A percentile compares a stretch with the other conserved stretches of the same genome.
Conservation (phyloP, 2,329 filamentous ascomycete genomes). For the Corinectria fuckeliana region DNA sequence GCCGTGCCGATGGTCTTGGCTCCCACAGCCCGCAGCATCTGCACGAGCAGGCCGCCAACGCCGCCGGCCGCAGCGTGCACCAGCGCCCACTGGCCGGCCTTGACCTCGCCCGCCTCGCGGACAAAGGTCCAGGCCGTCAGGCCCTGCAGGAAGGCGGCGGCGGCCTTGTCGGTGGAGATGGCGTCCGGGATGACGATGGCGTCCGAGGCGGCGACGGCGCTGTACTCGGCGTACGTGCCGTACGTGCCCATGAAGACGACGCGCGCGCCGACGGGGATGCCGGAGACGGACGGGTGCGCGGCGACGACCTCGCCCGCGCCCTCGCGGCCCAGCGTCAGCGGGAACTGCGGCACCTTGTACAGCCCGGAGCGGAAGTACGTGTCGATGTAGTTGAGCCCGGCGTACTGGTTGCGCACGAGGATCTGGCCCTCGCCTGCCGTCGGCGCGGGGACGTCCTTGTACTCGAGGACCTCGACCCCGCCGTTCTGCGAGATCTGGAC, state of each 20-base stretch:
- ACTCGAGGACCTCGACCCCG: slow-evolving; percentile 74
- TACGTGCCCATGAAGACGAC: slow-evolving; percentile 70
- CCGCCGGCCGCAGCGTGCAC: slow-evolving; percentile 88
- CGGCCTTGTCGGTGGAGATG: slow-evolving; percentile 66
- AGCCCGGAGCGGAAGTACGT: slow-evolving; percentile 88
- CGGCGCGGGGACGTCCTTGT: slow-evolving; percentile 74
- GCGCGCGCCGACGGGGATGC: slow-evolving; percentile 69
- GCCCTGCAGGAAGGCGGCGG: slow-evolving; percentile 78
- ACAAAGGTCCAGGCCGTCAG: slow-evolving; percentile 83
- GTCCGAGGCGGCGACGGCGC: slow-evolving; percentile 57
- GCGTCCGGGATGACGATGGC: slow-evolving; percentile 69
- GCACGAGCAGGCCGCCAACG: slow-evolving; percentile 76
- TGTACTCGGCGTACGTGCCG: slow-evolving; percentile 63
- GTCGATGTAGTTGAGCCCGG: slow-evolving; percentile 90
- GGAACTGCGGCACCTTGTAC: slow-evolving; percentile 71
- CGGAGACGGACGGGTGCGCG: slow-evolving; percentile 58
- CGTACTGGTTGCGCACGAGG: slow-evolving; percentile 79
- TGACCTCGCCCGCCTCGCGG: slow-evolving; percentile 76
- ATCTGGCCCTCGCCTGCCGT: slow-evolving; percentile 72
- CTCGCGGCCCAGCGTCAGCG: slow-evolving; percentile 81
- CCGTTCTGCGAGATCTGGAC: slow-evolving; percentile 68
- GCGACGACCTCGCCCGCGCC: slow-evolving; percentile 74
- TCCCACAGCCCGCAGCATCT: slow-evolving; percentile 75
- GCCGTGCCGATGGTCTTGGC: slow-evolving; percentile 83
- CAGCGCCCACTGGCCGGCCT: slow-evolving; percentile 80